Conservation (phyloP, 2,329 filamentous ascomycete species). For the Penicillium decumbens region DNA sequence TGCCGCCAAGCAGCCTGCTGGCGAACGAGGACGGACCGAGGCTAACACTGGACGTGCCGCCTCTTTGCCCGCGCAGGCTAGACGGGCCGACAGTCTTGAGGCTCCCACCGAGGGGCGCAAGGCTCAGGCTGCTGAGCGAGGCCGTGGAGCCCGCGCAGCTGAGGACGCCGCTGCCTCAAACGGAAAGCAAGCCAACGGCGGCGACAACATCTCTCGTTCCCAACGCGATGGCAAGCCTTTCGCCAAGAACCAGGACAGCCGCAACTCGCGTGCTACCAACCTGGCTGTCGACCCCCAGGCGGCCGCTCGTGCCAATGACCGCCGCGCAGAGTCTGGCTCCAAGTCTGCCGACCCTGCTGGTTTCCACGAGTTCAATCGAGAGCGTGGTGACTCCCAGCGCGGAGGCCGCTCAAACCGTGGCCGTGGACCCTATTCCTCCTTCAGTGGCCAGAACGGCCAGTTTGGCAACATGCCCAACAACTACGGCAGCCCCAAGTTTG, state of each 20-base stretch:
- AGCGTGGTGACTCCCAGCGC: conserved; percentile 35
- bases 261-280: conserved; percentile 27
- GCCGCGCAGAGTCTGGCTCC: conserved; percentile 37
- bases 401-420: conserved; percentile 41
- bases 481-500: conserved; percentile 40
- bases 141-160: conserved; percentile 29
- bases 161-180: conserved; percentile 27
- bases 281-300: conserved; percentile 33
- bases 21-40: conserved; percentile 36
- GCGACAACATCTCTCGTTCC: conserved; percentile 29
- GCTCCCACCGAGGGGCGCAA: conserved; percentile 31
- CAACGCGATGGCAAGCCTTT: conserved; percentile 36
- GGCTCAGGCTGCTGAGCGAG: conserved; percentile 29
- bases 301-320: conserved; percentile 32
- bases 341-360: conserved; percentile 34
- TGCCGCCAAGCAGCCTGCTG: conserved; percentile 29
- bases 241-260: conserved; percentile 32
- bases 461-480: conserved; percentile 41
- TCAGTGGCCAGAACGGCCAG: conserved; percentile 35
- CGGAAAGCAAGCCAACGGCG: conserved; percentile 28
- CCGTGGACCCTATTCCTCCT: conserved; percentile 36
- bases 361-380: conserved; percentile 36
- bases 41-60: conserved; percentile 35
- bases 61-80: conserved; percentile 38
- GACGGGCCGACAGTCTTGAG: conserved; percentile 36